Evolutionary conservation across 2,329 filamentous ascomycete species (phyloP).

Genomic region (Ophiostoma sp.): DNA sequence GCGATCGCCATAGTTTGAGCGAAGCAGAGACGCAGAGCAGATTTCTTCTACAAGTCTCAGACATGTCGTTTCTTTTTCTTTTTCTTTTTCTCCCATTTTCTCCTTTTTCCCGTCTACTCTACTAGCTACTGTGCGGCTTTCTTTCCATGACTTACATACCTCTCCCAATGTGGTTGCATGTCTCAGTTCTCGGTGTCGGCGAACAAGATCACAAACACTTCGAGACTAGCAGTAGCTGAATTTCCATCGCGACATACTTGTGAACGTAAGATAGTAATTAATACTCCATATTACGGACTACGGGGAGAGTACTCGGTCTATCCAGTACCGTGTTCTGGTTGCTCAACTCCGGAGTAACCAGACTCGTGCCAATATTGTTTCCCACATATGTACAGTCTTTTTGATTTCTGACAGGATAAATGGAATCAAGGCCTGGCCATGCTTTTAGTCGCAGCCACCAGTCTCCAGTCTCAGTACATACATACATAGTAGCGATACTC

Average conservation of each 20-base stretch:
- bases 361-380: background rate
- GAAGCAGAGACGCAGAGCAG: background rate
- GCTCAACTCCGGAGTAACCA: slow-evolving; percentile 1
- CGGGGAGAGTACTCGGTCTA: background rate
- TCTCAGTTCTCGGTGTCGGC: slow-evolving; percentile 2
- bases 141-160: background rate
- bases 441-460: background rate
- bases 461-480: background rate
- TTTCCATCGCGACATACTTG: background rate
- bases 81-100: background rate
- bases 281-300: background rate
- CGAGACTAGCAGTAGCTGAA: too few relatives aligned
- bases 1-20: background rate
- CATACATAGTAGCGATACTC: too few relatives aligned
- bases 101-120: background rate
- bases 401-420: slow-evolving; percentile 3
- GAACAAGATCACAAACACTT: background rate
- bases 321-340: background rate
- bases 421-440: background rate
- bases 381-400: background rate
- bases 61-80: background rate
- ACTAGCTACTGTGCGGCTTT: background rate
- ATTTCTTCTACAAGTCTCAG: background rate
- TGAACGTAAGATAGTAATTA: too few relatives aligned
- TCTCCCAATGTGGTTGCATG: background rate